A percentile compares a stretch with the other conserved stretches of the same genome.
These are phyloP conservation scores for Phytophthora multivora DNA, from an alignment of 352 stramenopile species.

Conservation along the genomic window DNA sequence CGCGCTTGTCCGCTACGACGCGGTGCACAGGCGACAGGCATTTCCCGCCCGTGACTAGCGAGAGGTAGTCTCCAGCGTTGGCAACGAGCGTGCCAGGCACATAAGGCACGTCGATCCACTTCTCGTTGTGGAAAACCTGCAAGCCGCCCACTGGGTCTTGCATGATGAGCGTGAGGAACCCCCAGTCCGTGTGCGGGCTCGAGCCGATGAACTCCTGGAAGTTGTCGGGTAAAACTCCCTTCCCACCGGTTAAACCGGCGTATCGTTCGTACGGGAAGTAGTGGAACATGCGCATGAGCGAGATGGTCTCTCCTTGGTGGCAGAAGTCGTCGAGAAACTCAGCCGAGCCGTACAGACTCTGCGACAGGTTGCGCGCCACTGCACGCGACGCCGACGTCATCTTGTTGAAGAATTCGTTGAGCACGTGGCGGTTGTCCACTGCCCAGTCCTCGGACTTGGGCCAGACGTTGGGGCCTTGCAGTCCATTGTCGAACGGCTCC, in stretches of 20 bases:
- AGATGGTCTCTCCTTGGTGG: slow-evolving; percentile 74
- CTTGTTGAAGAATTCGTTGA: slow-evolving; percentile 64
- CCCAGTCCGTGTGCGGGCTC: slow-evolving; percentile 86
- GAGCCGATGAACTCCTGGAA: slow-evolving; percentile 78
- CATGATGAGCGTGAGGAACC: slow-evolving; percentile 84
- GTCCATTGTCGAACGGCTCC: slow-evolving; percentile 50
- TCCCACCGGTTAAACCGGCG: slow-evolving; percentile 33
- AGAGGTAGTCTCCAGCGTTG: slow-evolving; percentile 85
- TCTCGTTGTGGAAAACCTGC: slow-evolving; percentile 69
- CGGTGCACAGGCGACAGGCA: slow-evolving; percentile 79
- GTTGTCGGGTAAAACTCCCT: slow-evolving; percentile 32
- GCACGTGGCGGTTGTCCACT: slow-evolving; percentile 35
- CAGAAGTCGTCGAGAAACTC: slow-evolving; percentile 68
- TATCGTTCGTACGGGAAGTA: slow-evolving; percentile 82
- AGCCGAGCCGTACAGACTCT: slow-evolving; percentile 53
- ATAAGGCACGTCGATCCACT: slow-evolving; percentile 81
- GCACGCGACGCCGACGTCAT: slow-evolving; percentile 58
- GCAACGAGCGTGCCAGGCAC: slow-evolving; percentile 73
- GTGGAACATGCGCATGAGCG: slow-evolving; percentile 86
- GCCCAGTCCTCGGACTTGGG: slow-evolving; percentile 41
- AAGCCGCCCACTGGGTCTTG: slow-evolving; percentile 75
- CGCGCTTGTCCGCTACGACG: slow-evolving; percentile 68
- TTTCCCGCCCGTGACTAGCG: slow-evolving; percentile 64
- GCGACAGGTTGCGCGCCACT: slow-evolving; percentile 55
- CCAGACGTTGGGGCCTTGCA: slow-evolving; percentile 81